Conservation (phyloP, 768 basidiomycete species). For the Naganishia randhawae region DNA sequence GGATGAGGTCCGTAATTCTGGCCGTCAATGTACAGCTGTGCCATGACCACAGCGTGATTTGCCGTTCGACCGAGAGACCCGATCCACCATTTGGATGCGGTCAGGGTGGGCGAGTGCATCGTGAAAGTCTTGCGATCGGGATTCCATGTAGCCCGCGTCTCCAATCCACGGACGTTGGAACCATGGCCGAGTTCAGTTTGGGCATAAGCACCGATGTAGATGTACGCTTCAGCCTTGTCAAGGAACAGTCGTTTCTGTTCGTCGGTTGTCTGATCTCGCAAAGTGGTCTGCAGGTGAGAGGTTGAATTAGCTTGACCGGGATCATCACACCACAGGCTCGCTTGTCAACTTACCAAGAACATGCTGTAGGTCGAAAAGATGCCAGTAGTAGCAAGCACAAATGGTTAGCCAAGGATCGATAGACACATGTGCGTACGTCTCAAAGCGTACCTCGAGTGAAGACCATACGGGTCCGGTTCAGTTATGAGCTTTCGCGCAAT, state of each 20-base stretch:
- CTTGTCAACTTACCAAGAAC: conserved; percentile 30
- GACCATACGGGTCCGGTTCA: conserved; percentile 19
- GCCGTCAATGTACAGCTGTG: conserved; percentile 27
- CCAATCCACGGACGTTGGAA: conserved; percentile 26
- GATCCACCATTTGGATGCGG: conserved; percentile 30
- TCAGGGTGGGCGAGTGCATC: conserved; percentile 13
- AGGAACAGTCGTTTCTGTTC: conserved; percentile 44
- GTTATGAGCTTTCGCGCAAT: conserved; percentile 37
- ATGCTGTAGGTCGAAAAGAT: conserved; percentile 34
- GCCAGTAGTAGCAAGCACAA: not conserved
- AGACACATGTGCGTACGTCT: not conserved
- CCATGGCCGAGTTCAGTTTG: conserved; percentile 29
- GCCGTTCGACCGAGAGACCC: conserved; percentile 29
- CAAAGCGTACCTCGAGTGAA: conserved; percentile 7
- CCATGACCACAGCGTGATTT: conserved; percentile 30
- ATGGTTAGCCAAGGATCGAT: not conserved
- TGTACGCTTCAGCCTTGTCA: conserved; percentile 37
- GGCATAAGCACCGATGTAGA: conserved; percentile 16
- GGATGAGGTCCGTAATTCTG: conserved; percentile 29
- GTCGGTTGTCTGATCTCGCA: conserved; percentile 36
- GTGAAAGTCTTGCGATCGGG: conserved; percentile 16
- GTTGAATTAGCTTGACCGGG: not conserved
- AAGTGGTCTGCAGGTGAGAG: conserved; percentile 9
- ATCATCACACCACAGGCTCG: conserved; percentile 6
- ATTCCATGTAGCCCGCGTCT: conserved; percentile 25